phyloP scores from a whole-genome alignment of 2,329 filamentous ascomycete species.

The Aureobasidium sp. region DNA sequence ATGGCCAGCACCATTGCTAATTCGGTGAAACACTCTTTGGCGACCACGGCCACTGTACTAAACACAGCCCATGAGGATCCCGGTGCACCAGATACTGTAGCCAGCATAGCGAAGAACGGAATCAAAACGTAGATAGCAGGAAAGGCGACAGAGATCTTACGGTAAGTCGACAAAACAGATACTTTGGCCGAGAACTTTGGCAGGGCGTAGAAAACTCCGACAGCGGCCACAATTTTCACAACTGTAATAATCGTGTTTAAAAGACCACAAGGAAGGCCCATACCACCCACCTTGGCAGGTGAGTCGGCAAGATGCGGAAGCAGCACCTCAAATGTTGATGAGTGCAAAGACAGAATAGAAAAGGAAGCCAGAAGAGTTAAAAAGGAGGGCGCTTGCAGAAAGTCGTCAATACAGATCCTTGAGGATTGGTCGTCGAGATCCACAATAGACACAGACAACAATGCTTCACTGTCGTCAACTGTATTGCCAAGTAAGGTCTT shows the following conservation, averaged over 20 bases:
- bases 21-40: constrained; percentile 38
- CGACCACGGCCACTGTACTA: constrained; percentile 31
- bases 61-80: constrained; percentile 22
- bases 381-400: constrained; percentile 41
- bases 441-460: constrained; percentile 17
- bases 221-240: constrained; percentile 36
- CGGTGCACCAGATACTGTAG: constrained; percentile 18
- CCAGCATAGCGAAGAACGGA: constrained; percentile 33
- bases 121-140: constrained; percentile 36
- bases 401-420: constrained; percentile 38
- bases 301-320: constrained; percentile 43
- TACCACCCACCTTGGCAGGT: constrained; percentile 37
- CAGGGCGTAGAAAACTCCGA: constrained; percentile 33
- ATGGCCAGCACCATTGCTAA: constrained; percentile 38
- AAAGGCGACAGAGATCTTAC: constrained; percentile 34
- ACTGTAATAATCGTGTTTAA: constrained; percentile 37
- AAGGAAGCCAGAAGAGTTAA: constrained; percentile 42
- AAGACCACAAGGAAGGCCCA: constrained; percentile 41
- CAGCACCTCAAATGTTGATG: constrained; percentile 45
- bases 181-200: constrained; percentile 32
- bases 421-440: constrained; percentile 25
- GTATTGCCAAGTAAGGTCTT: constrained; percentile 38
- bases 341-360: constrained; percentile 50
- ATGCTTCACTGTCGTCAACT: neutral
- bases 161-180: constrained; percentile 39